Evolutionary conservation across 805 yeast genomes (phyloP), one percentile per base, ranked within the genome.

Genomic region (Kuraishia capsulata): DNA sequence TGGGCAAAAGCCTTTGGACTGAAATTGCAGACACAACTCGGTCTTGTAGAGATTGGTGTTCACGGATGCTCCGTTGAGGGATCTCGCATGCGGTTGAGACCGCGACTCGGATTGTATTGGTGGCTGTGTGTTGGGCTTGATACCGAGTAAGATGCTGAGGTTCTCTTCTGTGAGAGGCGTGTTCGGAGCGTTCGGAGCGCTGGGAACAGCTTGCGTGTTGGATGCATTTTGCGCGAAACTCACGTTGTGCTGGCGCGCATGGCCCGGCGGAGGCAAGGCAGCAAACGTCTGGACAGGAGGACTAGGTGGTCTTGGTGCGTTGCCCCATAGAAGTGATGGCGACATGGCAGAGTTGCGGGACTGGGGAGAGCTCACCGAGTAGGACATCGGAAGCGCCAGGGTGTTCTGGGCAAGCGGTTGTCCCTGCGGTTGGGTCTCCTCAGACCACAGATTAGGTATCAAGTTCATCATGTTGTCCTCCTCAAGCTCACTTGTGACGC

Each of bases 21-120:
- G 73, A 55, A 70, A 88, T 20, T 89, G 80, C 30, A 79, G 81
- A 59, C 97, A 88, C 40, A 89, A 68, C 59, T 88, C 97, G 0
- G 97, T 89, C 62, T 88, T 88, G 72, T 86, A 88, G 30, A 88
- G 68, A 46, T 75, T 81, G 24, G 84, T 78, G 40, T 26, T 46
- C 42, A 32, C 39, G 38, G 31, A 41, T 41, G 36, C 42, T 32
- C 17, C 20, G 33, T 41, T 20, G 39, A 20, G 4, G 28, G 16
- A 11, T 25, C 30, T 31, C 33, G 35, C 20, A n/a, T n/a, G n/a
- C n/a, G n/a, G n/a, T n/a, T n/a, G n/a, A n/a, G n/a, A n/a, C n/a
- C 16, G 40, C 30, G 31, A 33, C 34, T 10, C 18, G 35, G 33
- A 30, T 16, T 18, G 30, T 35, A 30, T 38, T 34, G 14, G 36